phyloP scores from a whole-genome alignment of 2,329 filamentous ascomycete species.

The Xylariaceae sp. region DNA sequence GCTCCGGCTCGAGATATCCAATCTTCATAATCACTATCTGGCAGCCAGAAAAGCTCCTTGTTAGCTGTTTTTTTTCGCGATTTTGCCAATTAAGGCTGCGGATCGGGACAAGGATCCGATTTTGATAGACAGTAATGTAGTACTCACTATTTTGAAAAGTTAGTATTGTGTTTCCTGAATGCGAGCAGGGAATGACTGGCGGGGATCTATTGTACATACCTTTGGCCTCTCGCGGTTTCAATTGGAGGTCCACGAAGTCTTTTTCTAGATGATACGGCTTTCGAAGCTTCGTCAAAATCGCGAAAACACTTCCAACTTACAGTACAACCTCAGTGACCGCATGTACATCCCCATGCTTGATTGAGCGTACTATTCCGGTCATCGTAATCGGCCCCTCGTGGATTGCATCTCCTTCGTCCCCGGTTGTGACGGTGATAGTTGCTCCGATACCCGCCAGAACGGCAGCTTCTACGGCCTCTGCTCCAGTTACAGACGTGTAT shows the following conservation, averaged over 20 bases:
- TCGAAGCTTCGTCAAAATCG: constrained; percentile 49
- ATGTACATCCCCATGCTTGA: constrained; percentile 49
- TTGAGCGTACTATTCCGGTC: constrained; percentile 48
- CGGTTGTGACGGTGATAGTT: constrained; percentile 49
- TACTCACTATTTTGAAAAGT: too few relatives aligned
- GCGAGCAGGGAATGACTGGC: too few relatives aligned
- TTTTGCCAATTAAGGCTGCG: too few relatives aligned
- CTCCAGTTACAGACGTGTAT: constrained; percentile 52
- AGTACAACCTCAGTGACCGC: constrained; percentile 48
- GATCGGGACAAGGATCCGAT: too few relatives aligned
- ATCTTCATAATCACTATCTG: constrained; percentile 54
- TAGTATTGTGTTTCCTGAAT: too few relatives aligned
- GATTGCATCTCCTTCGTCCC: constrained; percentile 47
- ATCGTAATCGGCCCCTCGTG: constrained; percentile 49
- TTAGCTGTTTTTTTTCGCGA: too few relatives aligned
- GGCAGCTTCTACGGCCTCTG: constrained; percentile 40
- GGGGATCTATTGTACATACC: too few relatives aligned
- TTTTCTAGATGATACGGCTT: constrained; percentile 54
- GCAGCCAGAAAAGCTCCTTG: too few relatives aligned
- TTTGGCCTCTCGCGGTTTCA: constrained; percentile 44
- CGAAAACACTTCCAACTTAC: constrained; percentile 48
- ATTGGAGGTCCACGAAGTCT: constrained; percentile 49
- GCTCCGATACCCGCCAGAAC: constrained; percentile 45
- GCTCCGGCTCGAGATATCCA: constrained; percentile 53
- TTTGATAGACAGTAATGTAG: too few relatives aligned